Base-by-base conservation (phyloP, 2,329 filamentous ascomycete genomes). In the Knoxdaviesia proteae region DNA sequence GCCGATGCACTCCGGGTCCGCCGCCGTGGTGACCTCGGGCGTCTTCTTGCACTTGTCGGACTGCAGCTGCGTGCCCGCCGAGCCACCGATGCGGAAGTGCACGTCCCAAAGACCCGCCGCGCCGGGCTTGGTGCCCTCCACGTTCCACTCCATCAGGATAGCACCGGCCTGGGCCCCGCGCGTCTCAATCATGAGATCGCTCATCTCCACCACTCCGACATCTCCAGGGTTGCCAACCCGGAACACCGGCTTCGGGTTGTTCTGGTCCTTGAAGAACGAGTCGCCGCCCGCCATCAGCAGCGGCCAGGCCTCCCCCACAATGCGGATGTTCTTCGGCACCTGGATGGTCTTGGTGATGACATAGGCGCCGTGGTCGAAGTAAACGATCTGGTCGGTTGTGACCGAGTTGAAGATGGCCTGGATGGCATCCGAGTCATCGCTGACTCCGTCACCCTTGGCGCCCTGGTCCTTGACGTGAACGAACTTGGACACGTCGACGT, bases 1-100 rank as follows among this genome's bases (percentile, higher is more conserved):
- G 34, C 78, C 86, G 35, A 79, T 68, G 60, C 86, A 94, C 34
- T 74, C 63, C 3, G 69, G 54, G 48, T 82, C 76, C 49, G 77
- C 69, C 4, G 61, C 57, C 41, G 80, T 74, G 5, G 67, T 69
- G 9, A 65, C 61, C 41, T 68, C 65, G 37, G 81, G 80, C 48
- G 77, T 81, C 69, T 92, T 92, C 57, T 71, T 60, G 64, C 87
- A 94, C 44, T 68, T 77, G 57, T 83, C 69, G 11, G 78, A 80
- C 60, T 92, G 83, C 10, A 96, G 71, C 49, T 82, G 61, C 32
- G 87, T 92, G 46, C 88, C 88, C 5, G 81, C 78, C 43, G 79
- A 77, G 38, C 90, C 90, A 52, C 86, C 88, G 51, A 98, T 74
- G 54, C 90, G 84, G 62, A 90, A 80, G 65, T 98, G 90, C n/a